Percentiles rank a stretch among this genome's conserved stretches.
Evolutionary conservation across 177 flowering plant genomes (phyloP).

Genomic region (Vitis hybrid): DNA sequence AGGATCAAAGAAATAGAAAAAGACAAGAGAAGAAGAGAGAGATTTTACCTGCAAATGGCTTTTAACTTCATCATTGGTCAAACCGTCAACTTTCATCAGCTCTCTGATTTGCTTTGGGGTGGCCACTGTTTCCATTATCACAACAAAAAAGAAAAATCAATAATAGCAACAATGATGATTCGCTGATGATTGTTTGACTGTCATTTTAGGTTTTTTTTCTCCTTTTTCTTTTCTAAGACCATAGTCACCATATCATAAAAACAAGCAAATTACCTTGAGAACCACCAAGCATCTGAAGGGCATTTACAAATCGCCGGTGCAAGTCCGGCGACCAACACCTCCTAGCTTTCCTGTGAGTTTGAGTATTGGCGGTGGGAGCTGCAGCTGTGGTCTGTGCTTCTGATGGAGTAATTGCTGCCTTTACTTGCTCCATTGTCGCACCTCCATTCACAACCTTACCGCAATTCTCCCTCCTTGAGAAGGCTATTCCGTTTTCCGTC

Average conservation of each 20-base stretch:
- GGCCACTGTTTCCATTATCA: conserved; percentile 57
- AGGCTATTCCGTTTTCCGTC: conserved; percentile 25
- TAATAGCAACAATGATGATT: neutral
- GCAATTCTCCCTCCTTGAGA: conserved; percentile 36
- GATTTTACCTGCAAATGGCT: conserved; percentile 88
- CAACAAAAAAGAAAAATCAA: conserved; percentile 1
- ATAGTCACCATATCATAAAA: neutral
- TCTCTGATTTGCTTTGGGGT: conserved; percentile 98
- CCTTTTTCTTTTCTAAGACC: neutral
- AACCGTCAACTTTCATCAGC: conserved; percentile 97
- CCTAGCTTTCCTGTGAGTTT: conserved; percentile 82
- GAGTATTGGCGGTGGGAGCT: conserved; percentile 17
- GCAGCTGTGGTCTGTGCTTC: conserved; percentile 36
- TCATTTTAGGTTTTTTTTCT: neutral
- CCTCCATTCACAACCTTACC: conserved; percentile 20
- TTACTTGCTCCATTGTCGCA: conserved; percentile 32
- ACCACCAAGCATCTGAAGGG: conserved; percentile 95
- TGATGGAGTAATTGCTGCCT: conserved; percentile 17
- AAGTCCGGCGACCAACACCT: conserved; percentile 98
- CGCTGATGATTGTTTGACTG: neutral
- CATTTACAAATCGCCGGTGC: conserved; percentile 91
- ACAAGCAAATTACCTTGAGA: conserved; percentile 71
- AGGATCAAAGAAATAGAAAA: too few relatives aligned
- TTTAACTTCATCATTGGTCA: conserved; percentile 99
- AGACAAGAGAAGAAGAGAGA: conserved; percentile 1